These are phyloP conservation scores for Mycena pura DNA, from an alignment of 768 basidiomycete genomes.

Conservation along the genomic window DNA sequence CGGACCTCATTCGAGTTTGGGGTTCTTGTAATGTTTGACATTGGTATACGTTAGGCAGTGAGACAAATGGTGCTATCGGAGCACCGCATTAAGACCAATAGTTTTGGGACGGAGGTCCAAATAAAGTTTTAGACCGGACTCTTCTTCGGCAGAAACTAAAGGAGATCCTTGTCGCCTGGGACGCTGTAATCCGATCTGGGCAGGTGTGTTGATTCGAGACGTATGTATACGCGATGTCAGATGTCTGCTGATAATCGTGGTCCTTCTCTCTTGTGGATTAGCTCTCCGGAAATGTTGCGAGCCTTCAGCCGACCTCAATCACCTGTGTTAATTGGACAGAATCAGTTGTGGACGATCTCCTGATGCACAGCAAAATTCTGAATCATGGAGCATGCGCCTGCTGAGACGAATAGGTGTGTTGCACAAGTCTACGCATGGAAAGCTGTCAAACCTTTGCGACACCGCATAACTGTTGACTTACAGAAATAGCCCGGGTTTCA, in stretches of 20 bases:
- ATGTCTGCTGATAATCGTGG: conserved; percentile 23
- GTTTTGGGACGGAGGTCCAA: conserved; percentile 30
- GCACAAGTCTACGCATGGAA: not conserved
- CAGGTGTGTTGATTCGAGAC: conserved; percentile 13
- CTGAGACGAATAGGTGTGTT: not conserved
- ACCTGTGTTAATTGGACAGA: not conserved
- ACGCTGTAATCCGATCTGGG: conserved; percentile 39
- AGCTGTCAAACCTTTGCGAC: conserved; percentile 20
- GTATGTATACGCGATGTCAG: conserved; percentile 27
- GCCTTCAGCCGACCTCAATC: not conserved
- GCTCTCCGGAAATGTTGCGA: conserved; percentile 13
- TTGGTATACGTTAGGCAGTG: conserved; percentile 18
- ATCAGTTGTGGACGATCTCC: too few species aligned
- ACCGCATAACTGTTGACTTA: conserved; percentile 17
- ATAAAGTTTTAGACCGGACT: conserved; percentile 55
- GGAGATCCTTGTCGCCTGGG: conserved; percentile 30
- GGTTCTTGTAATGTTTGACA: conserved; percentile 23
- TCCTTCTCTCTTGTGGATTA: conserved; percentile 2
- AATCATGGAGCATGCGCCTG: not conserved
- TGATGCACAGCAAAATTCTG: not conserved
- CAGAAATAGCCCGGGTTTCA: conserved; percentile 3
- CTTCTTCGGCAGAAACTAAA: conserved; percentile 39
- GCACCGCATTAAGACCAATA: conserved; percentile 19
- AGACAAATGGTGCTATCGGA: conserved; percentile 24
- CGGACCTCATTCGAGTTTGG: conserved; percentile 19